Conservation (phyloP, 345 rosid species). For the Eutrema yunnanense region DNA sequence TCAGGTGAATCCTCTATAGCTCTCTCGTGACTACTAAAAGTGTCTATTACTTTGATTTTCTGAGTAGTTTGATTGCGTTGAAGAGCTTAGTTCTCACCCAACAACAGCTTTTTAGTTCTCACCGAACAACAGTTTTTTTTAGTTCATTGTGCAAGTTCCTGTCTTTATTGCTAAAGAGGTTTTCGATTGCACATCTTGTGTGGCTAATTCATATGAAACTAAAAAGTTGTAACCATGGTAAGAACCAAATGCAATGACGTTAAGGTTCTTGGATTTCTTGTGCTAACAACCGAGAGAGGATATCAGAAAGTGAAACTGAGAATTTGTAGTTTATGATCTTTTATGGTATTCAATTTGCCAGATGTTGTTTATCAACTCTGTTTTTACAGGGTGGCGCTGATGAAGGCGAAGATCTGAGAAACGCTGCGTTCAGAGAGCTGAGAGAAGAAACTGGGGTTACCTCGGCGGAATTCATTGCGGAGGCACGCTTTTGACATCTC, state of each 20-base stretch:
- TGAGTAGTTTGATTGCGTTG: not conserved
- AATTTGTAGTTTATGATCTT: not conserved
- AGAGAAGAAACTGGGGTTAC: slow-evolving; percentile 81
- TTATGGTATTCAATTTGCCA: not conserved
- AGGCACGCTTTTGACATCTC: slow-evolving; percentile 39
- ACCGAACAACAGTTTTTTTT: not conserved
- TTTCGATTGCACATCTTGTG: not conserved
- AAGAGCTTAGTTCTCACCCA: not conserved
- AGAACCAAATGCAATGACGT: not conserved
- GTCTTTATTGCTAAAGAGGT: not conserved
- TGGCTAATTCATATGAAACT: not conserved
- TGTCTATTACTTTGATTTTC: not conserved
- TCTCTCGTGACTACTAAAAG: not conserved
- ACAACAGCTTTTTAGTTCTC: not conserved
- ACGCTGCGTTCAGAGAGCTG: slow-evolving; percentile 64
- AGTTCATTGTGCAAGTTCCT: not conserved
- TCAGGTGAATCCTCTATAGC: slow-evolving; percentile 39
- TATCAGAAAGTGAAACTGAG: not conserved
- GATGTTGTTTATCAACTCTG: not conserved
- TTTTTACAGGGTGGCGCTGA: slow-evolving; percentile 61
- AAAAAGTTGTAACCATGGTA: not conserved
- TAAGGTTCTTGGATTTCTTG: not conserved
- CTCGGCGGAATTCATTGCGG: slow-evolving; percentile 68
- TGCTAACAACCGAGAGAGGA: not conserved
- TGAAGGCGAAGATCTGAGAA: slow-evolving; percentile 60